These are phyloP conservation scores for Oryza glaberrima DNA, from an alignment of 176 grass and related monocot species.

Conservation along the genomic window DNA sequence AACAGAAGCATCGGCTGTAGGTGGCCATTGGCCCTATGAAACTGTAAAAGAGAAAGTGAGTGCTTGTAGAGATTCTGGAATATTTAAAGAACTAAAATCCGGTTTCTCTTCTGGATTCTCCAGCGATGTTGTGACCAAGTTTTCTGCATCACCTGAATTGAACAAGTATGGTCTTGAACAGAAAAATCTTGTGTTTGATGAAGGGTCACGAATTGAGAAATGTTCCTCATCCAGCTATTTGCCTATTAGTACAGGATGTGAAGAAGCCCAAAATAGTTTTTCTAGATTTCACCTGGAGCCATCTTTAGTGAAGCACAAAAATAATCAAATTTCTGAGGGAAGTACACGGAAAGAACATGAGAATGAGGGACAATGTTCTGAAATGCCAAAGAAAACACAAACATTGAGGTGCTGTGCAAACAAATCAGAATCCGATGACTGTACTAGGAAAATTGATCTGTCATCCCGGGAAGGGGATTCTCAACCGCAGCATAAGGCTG, in stretches of 20 bases:
- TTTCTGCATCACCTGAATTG: conserved; percentile 63
- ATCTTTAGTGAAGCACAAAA: conserved; percentile 52
- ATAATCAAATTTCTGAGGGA: conserved; percentile 42
- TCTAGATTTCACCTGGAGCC: conserved; percentile 42
- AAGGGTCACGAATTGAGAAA: conserved; percentile 82
- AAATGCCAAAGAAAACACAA: conserved; percentile 41
- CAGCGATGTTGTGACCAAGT: conserved; percentile 71
- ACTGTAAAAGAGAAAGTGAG: conserved; percentile 31
- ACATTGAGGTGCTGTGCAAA: conserved; percentile 33
- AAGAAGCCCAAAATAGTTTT: conserved; percentile 27
- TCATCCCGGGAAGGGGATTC: conserved; percentile 39
- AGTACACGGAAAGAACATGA: conserved; percentile 37
- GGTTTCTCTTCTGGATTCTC: conserved; percentile 85
- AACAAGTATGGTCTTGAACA: conserved; percentile 51
- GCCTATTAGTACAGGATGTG: conserved; percentile 44
- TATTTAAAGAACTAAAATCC: conserved; percentile 47
- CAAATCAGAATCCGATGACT: conserved; percentile 42
- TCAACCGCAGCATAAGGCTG: conserved; percentile 24
- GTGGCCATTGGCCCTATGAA: conserved; percentile 39
- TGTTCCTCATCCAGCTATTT: conserved; percentile 75
- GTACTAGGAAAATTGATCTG: conserved; percentile 41
- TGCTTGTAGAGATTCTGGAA: conserved; percentile 41
- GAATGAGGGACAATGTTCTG: conserved; percentile 31
- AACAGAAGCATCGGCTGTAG: conserved; percentile 38
- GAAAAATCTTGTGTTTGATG: conserved; percentile 58